These are phyloP conservation scores for Arctium minus DNA, from an alignment of 129 eudicot species.

Conservation along the genomic window DNA sequence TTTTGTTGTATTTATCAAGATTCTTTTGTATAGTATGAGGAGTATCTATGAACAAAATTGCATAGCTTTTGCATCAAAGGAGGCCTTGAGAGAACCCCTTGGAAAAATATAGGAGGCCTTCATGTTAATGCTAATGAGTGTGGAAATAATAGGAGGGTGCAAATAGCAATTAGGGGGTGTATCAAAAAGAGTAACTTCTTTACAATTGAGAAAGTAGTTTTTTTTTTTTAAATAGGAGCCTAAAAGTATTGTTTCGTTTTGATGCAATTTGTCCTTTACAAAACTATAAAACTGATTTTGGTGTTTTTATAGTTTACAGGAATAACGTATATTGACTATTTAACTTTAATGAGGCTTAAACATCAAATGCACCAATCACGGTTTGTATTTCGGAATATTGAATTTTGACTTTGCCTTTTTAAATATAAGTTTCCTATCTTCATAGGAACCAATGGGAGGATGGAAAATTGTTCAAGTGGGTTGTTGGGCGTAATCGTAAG, in stretches of 20 bases:
- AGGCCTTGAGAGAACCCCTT: not conserved
- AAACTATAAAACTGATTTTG: not conserved
- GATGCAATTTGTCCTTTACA: not conserved
- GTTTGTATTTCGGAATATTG: too few species aligned
- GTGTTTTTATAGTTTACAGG: not conserved
- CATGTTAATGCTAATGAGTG: not conserved
- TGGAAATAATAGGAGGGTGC: not conserved
- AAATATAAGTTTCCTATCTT: too few species aligned
- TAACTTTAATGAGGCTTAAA: too few species aligned
- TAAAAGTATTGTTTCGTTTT: not conserved
- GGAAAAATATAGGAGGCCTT: not conserved
- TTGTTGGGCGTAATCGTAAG: too few species aligned
- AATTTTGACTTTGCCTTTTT: too few species aligned
- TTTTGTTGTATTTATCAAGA: not conserved
- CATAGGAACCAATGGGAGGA: too few species aligned
- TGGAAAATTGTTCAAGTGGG: too few species aligned
- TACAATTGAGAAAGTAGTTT: not conserved
- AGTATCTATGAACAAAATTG: not conserved
- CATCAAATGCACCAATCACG: too few species aligned
- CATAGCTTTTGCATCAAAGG: not conserved
- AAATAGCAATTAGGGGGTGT: not conserved
- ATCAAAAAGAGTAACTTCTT: not conserved
- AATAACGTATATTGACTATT: too few species aligned
- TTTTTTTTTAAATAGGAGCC: not conserved
- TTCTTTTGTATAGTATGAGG: not conserved